Evolutionary conservation across 179 eudicot species (phyloP).

Genomic region (Heliamphora ciliata): DNA sequence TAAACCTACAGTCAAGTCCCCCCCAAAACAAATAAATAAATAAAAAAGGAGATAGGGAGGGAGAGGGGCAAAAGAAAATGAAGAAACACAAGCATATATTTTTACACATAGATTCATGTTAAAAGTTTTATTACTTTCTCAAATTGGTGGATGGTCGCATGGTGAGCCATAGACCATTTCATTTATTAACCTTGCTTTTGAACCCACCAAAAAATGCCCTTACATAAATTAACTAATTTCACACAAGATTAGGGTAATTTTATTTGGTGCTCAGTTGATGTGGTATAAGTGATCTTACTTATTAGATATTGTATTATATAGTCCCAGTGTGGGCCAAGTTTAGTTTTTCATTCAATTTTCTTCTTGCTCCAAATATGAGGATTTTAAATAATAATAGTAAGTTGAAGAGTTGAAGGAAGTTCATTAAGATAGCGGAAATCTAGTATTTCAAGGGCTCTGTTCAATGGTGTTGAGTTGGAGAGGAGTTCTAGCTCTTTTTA

Average conservation of each 20-base stretch:
- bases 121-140: background rate
- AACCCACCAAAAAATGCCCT: background rate
- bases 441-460: background rate
- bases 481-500: background rate
- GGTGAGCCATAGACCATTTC: background rate
- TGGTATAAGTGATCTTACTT: background rate
- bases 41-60: too few relatives aligned
- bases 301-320: background rate
- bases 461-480: background rate
- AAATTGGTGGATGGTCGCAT: conserved; percentile 1
- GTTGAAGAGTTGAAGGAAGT: background rate
- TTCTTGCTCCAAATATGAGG: background rate
- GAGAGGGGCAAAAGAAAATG: too few relatives aligned
- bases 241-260: background rate
- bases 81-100: too few relatives aligned
- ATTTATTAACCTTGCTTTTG: background rate
- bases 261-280: conserved; percentile 6
- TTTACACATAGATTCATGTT: too few relatives aligned
- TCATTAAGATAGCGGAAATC: background rate
- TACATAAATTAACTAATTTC: conserved; percentile 5
- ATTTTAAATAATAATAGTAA: conserved; percentile 4
- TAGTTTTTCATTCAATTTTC: background rate
- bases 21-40: too few relatives aligned
- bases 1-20: too few relatives aligned
- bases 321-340: background rate